Base-by-base conservation (phyloP, 768 basidiomycete genomes). In the Mrakia hoshinonis region DNA sequence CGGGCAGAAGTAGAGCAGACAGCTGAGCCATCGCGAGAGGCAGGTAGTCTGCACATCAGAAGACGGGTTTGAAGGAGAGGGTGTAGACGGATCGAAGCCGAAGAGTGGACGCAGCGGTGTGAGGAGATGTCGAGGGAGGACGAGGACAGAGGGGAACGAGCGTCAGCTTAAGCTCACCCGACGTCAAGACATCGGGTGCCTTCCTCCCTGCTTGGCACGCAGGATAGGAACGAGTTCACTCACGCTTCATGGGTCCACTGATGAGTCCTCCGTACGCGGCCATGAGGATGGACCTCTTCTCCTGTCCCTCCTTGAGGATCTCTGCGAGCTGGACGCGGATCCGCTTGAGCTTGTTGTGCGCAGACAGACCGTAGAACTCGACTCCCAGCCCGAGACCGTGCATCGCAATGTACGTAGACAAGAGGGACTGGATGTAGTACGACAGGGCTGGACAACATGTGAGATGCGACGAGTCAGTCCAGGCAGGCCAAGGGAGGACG, bases 371-470 rank as follows among this genome's bases (percentile, higher is more conserved):
- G 64, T 47, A 36, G 48, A 66, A 49, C 47, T 49, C 46, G 31
- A 66, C 12, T 10, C 48, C 47, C 2, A 66, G 24, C 4, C 46
- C 31, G 31, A 49, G 31, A 1, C 62, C 62, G 15, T 51, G 26
- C 12, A 66, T 26, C 18, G 64, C 64, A 31, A 66, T 18, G 22
- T 66, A 66, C 18, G 64, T 66, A 10, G 64, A 66, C 22, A 51
- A 6, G 47, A 66, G 26, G 3, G 64, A 66, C n/a, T 66, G 64
- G 31, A 66, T 46, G 64, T 66, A 66, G 64, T 66, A 66, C 20
- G 64, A 66, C 13, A 66, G 15, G 18, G 64, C 64, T 66, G 48
- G 9, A 1, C 2, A 55, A n/a, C 18, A n/a, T 9, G 7, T 4
- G 18, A 18, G 34, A 58, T 18, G 15, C 13, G 31, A 34, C 18